phyloP scores from a whole-genome alignment of 2,329 filamentous ascomycete genomes.

The Ophiostoma sp. region DNA sequence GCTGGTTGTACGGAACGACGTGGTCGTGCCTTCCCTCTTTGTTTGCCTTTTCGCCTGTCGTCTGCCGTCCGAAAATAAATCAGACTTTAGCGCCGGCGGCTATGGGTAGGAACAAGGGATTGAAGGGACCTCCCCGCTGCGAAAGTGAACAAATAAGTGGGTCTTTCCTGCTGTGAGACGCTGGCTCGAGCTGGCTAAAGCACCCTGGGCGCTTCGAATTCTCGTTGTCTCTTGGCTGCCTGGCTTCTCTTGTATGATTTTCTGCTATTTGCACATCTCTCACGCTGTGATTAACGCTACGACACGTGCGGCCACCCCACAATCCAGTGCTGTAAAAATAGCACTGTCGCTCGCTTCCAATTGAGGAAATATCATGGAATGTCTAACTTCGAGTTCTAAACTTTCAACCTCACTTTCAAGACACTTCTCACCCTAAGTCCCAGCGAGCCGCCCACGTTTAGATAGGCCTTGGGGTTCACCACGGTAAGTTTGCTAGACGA shows the following conservation, averaged over 20 bases:
- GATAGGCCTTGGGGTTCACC: background rate
- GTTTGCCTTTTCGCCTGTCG: background rate
- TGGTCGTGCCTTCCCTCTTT: conserved; percentile 4
- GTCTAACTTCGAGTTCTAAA: background rate
- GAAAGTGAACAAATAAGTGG: background rate
- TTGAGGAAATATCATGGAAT: background rate
- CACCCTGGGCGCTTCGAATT: background rate
- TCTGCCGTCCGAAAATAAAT: conserved; percentile 18
- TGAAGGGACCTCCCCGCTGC: background rate
- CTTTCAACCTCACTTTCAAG: background rate
- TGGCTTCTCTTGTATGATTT: background rate
- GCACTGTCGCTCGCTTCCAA: background rate
- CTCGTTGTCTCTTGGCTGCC: background rate
- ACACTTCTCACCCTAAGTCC: too few species aligned
- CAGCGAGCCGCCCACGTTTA: background rate
- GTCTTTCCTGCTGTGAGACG: background rate
- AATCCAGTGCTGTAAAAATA: background rate
- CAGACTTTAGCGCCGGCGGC: conserved; percentile 27
- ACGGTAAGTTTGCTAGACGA: background rate
- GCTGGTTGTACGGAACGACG: background rate
- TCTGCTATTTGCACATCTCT: background rate
- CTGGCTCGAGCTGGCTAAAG: background rate
- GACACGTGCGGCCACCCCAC: background rate
- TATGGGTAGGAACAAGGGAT: background rate
- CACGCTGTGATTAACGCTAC: background rate